Conservation (phyloP, 1,139 yeast species). For the Pichia sp. region DNA sequence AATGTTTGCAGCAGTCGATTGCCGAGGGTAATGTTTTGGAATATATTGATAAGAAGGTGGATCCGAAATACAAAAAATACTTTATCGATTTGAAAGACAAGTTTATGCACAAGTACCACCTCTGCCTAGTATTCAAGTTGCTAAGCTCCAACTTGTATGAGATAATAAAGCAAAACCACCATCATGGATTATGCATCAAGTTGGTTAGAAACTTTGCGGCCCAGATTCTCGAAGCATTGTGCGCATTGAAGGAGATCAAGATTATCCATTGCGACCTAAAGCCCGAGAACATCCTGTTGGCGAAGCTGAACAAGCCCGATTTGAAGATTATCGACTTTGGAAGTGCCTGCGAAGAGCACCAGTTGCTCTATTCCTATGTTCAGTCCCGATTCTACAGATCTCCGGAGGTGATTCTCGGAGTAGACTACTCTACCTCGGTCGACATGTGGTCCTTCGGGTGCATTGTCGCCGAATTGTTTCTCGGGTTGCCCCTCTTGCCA, state of each 20-base stretch:
- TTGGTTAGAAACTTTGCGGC: conserved; percentile 72
- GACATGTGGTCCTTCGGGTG: conserved; percentile 99
- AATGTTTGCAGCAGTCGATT: conserved; percentile 84
- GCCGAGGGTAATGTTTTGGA: conserved; percentile 88
- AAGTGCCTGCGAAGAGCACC: conserved; percentile 88
- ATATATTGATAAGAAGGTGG: conserved; percentile 68
- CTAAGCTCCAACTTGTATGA: conserved; percentile 87
- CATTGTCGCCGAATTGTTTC: conserved; percentile 85
- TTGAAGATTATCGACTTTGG: conserved; percentile 96
- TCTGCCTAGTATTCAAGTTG: conserved; percentile 88
- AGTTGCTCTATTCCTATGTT: conserved; percentile 86
- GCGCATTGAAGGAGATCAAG: conserved; percentile 75
- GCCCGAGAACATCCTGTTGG: conserved; percentile 87
- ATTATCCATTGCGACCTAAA: conserved; percentile 94
- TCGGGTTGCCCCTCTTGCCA: conserved; percentile 93
- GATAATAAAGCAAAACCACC: conserved; percentile 86
- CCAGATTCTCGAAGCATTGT: conserved; percentile 77
- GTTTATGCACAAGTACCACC: conserved; percentile 86
- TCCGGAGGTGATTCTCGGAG: conserved; percentile 90
- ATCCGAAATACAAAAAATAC: conserved; percentile 64
- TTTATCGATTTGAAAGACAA: conserved; percentile 79
- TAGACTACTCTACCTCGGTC: conserved; percentile 85
- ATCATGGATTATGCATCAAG: conserved; percentile 81
- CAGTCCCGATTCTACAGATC: conserved; percentile 94
- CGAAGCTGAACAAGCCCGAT: conserved; percentile 79